Base-by-base conservation (phyloP, 2,329 filamentous ascomycete genomes). In the Trichophyton verrucosum region DNA sequence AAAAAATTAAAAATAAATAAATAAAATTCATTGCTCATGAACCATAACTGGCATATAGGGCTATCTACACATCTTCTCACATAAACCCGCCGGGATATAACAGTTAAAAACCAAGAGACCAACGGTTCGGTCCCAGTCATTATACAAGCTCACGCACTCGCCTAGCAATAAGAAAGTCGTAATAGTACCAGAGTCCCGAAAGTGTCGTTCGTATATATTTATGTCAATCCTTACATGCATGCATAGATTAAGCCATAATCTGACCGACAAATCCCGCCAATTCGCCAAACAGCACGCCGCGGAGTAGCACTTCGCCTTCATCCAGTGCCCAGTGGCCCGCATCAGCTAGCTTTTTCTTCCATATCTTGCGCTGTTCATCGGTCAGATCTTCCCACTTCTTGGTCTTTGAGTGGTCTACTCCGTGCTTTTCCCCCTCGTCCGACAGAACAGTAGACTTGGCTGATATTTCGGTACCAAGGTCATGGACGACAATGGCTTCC, bases 251-350 rank as follows among this genome's bases (percentile, higher is more conserved):
- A 55, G 51, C 51, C 51, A 55, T 20, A 20, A 55, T 44, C 42
- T 49, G 44, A 8, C 59, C 62, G 8, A 61, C 62, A 40, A 60
- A 61, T n/a, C 62, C 62, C 20, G 82, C 87, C 65, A 89, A 78
- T 73, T 90, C 82, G 20, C 85, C 82, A 74, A 95, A 95, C 64
- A 95, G 76, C 36, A 95, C 82, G 2, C 88, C 87, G 73, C 86
- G 84, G 66, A 95, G 81, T 33, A 94, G 82, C 8, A 78, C 80
- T 76, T 92, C 89, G 2, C 88, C 88, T 78, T 92, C 88, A 42
- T 83, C 80, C 3, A 47, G 13, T 69, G 86, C 84, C 89, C 89
- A 95, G 65, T 90, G 83, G 0, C 89, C 89, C 0, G 88, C 85
- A 60, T 85, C 79, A 60, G 78, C 77, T 40, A 95, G 78, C 69